Evolutionary conservation across 2,329 filamentous ascomycete genomes (phyloP).

Genomic region (Colletotrichum sp.): DNA sequence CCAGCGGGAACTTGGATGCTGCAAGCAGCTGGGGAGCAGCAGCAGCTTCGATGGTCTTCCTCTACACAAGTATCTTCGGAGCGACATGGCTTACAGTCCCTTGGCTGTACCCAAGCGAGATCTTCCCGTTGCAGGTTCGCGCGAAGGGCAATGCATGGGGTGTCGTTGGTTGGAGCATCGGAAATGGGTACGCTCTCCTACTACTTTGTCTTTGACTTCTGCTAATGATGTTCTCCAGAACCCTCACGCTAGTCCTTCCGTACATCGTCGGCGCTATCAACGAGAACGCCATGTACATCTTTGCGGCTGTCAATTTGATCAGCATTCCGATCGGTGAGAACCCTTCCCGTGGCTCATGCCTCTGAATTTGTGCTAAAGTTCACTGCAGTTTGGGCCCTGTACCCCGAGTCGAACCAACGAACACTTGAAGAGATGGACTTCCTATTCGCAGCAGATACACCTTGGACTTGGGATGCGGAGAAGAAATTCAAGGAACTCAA

Average conservation of each 20-base stretch:
- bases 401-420: background rate
- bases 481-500: background rate
- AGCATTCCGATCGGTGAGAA: background rate
- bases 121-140: background rate
- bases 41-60: background rate
- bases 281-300: background rate
- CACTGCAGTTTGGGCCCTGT: background rate
- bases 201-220: background rate
- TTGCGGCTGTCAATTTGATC: background rate
- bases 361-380: fast-evolving
- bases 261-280: background rate
- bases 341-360: fast-evolving
- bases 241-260: background rate
- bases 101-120: background rate
- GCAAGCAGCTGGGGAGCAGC: background rate
- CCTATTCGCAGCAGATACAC: background rate
- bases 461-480: background rate
- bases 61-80: background rate
- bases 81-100: background rate
- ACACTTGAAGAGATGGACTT: background rate
- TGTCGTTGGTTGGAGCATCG: background rate
- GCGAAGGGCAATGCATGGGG: background rate
- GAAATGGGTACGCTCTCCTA: background rate
- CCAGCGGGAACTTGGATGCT: background rate
- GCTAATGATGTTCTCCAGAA: fast-evolving